phyloP scores from a whole-genome alignment of 257 asterid genomes.

The Plantago major region DNA sequence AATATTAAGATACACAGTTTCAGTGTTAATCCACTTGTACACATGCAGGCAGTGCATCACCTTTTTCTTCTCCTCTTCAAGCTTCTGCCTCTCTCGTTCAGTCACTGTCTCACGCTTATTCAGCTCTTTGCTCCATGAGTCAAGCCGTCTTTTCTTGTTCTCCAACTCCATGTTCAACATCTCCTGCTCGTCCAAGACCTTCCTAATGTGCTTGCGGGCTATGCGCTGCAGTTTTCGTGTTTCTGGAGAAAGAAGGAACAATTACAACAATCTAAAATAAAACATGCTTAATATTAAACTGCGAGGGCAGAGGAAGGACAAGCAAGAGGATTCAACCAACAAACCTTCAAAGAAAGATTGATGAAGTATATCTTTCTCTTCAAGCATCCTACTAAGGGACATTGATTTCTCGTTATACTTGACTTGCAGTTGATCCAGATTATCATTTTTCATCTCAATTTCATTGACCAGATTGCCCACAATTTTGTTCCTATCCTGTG shows the following conservation, averaged over 20 bases:
- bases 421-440: slow-evolving; percentile 56
- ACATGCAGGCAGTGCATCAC: slow-evolving; percentile 23
- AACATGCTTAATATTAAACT: background rate
- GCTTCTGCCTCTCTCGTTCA: slow-evolving; percentile 76
- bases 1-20: background rate
- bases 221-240: slow-evolving; percentile 67
- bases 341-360: slow-evolving; percentile 74
- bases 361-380: slow-evolving; percentile 78
- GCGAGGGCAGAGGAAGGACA: slow-evolving; percentile 7
- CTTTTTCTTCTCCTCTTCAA: slow-evolving; percentile 76
- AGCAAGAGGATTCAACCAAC: slow-evolving; percentile 14
- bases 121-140: slow-evolving; percentile 75
- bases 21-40: background rate
- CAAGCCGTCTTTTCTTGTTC: slow-evolving; percentile 57
- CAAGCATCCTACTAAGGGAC: slow-evolving; percentile 74
- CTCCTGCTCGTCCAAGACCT: slow-evolving; percentile 71
- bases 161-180: slow-evolving; percentile 58
- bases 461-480: slow-evolving; percentile 63
- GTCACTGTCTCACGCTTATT: slow-evolving; percentile 72
- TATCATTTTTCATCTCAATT: slow-evolving; percentile 61
- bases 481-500: slow-evolving; percentile 33
- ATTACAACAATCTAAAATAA: slow-evolving; percentile 1
- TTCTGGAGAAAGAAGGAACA: slow-evolving; percentile 33
- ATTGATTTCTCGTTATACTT: slow-evolving; percentile 49
- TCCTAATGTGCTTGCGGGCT: slow-evolving; percentile 66